Evolutionary conservation across 2,329 filamentous ascomycete genomes (phyloP), one percentile per base, ranked within the genome.

Genomic region (Phaeomoniella chlamydospora): DNA sequence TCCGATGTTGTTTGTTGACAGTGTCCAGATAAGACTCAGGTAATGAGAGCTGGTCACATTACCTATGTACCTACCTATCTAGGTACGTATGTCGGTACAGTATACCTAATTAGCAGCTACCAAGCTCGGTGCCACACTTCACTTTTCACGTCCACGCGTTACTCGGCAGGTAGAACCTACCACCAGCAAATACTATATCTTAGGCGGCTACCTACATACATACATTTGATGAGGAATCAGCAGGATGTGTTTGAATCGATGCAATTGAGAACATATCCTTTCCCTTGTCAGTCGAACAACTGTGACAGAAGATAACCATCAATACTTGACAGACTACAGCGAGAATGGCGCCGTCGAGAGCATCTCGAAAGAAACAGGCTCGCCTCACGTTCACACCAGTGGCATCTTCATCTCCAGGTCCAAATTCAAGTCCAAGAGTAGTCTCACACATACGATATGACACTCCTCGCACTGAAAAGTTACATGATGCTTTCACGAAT

Each of bases 361-460:
- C 12, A 14, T 17, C 12, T 32, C 32, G 13, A 34, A 41, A 44
- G 34, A 34, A 40, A 44, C 61, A 65, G 46, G 58, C 60, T 35
- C 58, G 56, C 33, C 53, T 65, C 29, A 44, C 56, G n/a, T 64
- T 64, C 43, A 51, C 56, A 9, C 47, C 61, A 15, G 37, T 55
- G 11, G 39, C 50, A 18, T 48, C 53, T 10, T 43, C 51, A 2
- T 48, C 55, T 4, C 43, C 47, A 4, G 47, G 41, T 13, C 43
- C 32, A 33, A 42, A 46, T 12, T 45, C 43, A 6, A 42, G 43
- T 12, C 43, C 44, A 2, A 44, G 44, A 3, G 42, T 49, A 6
- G 22, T 26, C n/a, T 15, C 32, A 4, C 18, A 34, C 12, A 44
- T 61, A 6, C 49, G 49, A 18, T 61, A 34, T 34, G 32, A 34